A percentile compares a stretch with the other conserved stretches of the same genome.
phyloP scores from a whole-genome alignment of 2,329 filamentous ascomycete genomes.

The Cercospora sp. region DNA sequence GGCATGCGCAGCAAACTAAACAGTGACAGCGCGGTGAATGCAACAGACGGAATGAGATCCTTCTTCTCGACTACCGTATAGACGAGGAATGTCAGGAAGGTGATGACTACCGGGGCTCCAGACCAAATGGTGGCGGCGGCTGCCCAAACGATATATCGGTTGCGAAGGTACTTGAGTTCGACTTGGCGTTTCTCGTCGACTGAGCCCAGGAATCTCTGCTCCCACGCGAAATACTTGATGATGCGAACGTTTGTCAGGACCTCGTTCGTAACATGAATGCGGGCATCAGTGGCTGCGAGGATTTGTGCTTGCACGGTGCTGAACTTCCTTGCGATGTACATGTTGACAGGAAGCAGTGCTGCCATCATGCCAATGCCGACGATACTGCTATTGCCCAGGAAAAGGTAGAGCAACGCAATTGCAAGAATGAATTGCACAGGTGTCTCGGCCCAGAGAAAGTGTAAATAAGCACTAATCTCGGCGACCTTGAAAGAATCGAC shows the following conservation, averaged over 20 bases:
- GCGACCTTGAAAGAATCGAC: conserved; percentile 99
- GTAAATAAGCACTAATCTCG: conserved; percentile 89
- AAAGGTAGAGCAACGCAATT: conserved; percentile 77
- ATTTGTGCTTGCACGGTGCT: conserved; percentile 85
- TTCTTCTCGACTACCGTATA: conserved; percentile 91
- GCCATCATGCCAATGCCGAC: conserved; percentile 90
- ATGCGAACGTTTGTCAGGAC: conserved; percentile 96
- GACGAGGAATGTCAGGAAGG: conserved; percentile 91
- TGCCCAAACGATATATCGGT: conserved; percentile 88
- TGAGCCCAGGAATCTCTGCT: conserved; percentile 80
- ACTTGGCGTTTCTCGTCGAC: conserved; percentile 83
- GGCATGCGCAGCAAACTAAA: conserved; percentile 93
- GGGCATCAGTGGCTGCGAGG: conserved; percentile 87
- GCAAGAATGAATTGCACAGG: conserved; percentile 85
- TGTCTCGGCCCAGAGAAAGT: conserved; percentile 90
- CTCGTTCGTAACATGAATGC: conserved; percentile 95
- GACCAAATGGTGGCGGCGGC: conserved; percentile 93
- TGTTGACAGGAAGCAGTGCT: conserved; percentile 84
- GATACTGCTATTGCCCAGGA: conserved; percentile 90
- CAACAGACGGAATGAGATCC: conserved; percentile 83
- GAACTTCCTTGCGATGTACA: conserved; percentile 83
- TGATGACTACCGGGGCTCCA: conserved; percentile 90
- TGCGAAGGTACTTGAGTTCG: conserved; percentile 76
- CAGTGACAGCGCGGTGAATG: conserved; percentile 93
- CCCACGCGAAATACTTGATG: conserved; percentile 99